Conservation (phyloP, 2,329 filamentous ascomycete species). For the Falciphora oryzae region DNA sequence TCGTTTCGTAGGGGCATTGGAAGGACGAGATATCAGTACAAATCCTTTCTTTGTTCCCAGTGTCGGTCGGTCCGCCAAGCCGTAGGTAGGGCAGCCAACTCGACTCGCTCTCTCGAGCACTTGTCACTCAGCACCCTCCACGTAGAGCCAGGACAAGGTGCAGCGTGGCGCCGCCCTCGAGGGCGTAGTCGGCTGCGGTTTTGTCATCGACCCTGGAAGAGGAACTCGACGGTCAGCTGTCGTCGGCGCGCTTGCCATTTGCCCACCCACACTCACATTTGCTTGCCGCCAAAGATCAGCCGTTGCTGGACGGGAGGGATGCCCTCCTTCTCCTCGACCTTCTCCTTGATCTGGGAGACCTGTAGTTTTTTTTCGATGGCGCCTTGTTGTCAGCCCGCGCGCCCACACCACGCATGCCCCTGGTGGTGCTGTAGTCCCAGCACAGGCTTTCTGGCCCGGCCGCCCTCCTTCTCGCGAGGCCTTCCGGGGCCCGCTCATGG, state of each 20-base stretch:
- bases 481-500: too few species aligned
- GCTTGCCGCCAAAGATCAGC: constrained; percentile 93
- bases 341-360: constrained; percentile 97
- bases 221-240: too few species aligned
- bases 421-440: too few species aligned
- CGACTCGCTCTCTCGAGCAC: too few species aligned
- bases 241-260: too few species aligned
- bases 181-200: constrained; percentile 81
- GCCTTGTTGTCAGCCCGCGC: not conserved
- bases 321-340: constrained; percentile 97
- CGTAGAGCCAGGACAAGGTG: constrained; percentile 93
- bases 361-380: constrained; percentile 31
- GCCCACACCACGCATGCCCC: not conserved
- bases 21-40: not conserved
- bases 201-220: constrained; percentile 90
- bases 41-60: not conserved
- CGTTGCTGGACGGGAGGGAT: constrained; percentile 96
- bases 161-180: constrained; percentile 87
- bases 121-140: constrained; percentile 43
- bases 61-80: not conserved
- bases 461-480: too few species aligned
- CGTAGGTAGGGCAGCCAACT: too few species aligned
- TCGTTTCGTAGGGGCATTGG: not conserved
- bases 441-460: too few species aligned
- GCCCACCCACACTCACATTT: constrained; percentile 62